These are phyloP conservation scores for Liquidambar formosana DNA, from an alignment of 164 flowering plant species.

Conservation along the genomic window DNA sequence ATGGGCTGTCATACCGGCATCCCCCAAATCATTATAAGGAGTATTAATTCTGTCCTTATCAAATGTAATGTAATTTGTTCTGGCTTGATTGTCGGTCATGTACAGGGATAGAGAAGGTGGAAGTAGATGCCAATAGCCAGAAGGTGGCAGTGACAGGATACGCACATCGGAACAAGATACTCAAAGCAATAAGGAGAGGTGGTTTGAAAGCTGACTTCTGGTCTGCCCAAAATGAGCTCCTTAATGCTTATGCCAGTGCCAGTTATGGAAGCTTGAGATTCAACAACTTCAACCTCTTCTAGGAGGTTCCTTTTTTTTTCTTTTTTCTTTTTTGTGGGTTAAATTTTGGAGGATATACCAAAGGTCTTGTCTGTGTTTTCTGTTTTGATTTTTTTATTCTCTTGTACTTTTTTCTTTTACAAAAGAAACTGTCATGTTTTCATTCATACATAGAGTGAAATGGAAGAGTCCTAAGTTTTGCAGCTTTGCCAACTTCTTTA, in stretches of 20 bases:
- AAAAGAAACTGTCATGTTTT: conserved; percentile 1
- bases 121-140: conserved; percentile 56
- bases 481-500: neutral
- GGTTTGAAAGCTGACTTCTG: conserved; percentile 71
- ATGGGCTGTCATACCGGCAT: too few species aligned
- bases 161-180: conserved; percentile 55
- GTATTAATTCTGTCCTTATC: too few species aligned
- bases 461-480: conserved; percentile 8
- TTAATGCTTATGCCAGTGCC: conserved; percentile 48
- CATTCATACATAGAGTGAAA: conserved; percentile 14
- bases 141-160: conserved; percentile 63
- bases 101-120: conserved; percentile 67
- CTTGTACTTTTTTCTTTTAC: conserved; percentile 5
- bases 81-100: neutral
- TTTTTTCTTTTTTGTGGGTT: neutral
- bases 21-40: too few species aligned
- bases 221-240: conserved; percentile 65
- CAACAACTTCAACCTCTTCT: conserved; percentile 53
- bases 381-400: neutral
- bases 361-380: neutral
- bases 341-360: neutral
- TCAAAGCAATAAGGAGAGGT: conserved; percentile 56
- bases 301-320: neutral
- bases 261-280: conserved; percentile 39
- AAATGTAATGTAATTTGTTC: too few species aligned